phyloP scores from a whole-genome alignment of 2,329 filamentous ascomycete species.

The Eutypella sp. region DNA sequence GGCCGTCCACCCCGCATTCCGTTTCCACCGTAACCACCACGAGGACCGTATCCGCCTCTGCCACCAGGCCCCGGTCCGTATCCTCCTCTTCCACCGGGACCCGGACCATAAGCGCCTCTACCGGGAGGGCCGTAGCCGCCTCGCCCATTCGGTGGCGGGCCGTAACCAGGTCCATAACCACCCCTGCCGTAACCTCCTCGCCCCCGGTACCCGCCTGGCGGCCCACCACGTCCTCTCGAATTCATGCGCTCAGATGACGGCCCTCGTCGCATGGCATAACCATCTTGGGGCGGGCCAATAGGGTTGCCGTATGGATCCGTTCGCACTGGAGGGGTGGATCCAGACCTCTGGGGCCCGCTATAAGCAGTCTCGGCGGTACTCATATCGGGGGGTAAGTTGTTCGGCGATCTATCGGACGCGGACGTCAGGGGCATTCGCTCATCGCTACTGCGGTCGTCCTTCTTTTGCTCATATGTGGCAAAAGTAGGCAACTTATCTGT shows the following conservation, averaged over 20 bases:
- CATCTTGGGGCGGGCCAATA: conserved; percentile 37
- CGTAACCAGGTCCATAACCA: conserved; percentile 35
- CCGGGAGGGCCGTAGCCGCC: conserved; percentile 45
- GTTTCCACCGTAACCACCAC: conserved; percentile 24
- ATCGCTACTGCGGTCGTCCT: conserved; percentile 58
- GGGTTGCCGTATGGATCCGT: conserved; percentile 64
- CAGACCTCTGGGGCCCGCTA: conserved; percentile 33
- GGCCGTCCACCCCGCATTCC: conserved; percentile 34
- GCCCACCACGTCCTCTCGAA: conserved; percentile 51
- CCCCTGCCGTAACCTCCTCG: conserved; percentile 46
- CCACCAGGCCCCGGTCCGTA: conserved; percentile 16
- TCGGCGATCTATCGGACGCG: conserved; percentile 52
- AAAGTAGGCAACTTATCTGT: conserved; percentile 46
- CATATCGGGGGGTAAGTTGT: conserved; percentile 36
- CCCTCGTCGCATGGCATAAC: conserved; percentile 42
- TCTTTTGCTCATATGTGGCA: conserved; percentile 59
- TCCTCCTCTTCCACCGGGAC: conserved; percentile 29
- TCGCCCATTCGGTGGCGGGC: conserved; percentile 38
- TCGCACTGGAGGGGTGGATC: conserved; percentile 30
- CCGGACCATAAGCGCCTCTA: conserved; percentile 39
- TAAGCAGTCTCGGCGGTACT: conserved; percentile 31
- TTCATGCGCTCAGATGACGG: conserved; percentile 45
- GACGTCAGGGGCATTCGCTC: conserved; percentile 68
- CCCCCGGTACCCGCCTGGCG: conserved; percentile 41
- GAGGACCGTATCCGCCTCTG: conserved; percentile 25